phyloP scores from a whole-genome alignment of 768 basidiomycete genomes.

The Russula sp. region DNA sequence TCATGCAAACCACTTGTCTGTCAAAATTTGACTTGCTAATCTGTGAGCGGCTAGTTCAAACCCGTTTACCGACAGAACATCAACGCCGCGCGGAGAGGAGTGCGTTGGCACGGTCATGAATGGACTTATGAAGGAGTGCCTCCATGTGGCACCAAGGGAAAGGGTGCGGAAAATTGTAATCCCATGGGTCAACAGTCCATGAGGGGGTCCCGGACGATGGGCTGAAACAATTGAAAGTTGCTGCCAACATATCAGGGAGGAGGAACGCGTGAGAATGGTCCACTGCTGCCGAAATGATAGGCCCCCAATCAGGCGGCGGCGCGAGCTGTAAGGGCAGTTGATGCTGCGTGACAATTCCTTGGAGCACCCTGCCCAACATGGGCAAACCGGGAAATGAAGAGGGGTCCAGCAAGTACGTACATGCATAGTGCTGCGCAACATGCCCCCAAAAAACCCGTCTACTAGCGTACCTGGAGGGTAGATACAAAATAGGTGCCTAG shows the following conservation, averaged over 20 bases:
- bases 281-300: constrained; percentile 7
- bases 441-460: neutral
- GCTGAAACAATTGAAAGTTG: neutral
- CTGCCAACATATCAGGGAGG: neutral
- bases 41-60: neutral
- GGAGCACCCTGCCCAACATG: constrained; percentile 3
- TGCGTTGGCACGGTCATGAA: neutral
- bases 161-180: constrained; percentile 2
- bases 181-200: constrained; percentile 4
- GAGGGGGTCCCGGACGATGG: neutral
- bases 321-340: constrained; percentile 1
- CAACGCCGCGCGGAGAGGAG: neutral
- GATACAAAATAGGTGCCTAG: neutral
- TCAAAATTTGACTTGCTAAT: neutral
- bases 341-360: constrained; percentile 1
- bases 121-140: neutral
- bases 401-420: constrained; percentile 11
- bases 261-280: neutral
- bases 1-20: neutral
- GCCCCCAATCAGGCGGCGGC: neutral
- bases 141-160: neutral
- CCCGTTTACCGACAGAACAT: neutral
- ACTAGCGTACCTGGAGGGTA: neutral
- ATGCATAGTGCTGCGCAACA: neutral
- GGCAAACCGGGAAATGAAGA: constrained; percentile 14